These are phyloP conservation scores for Monosporascus sp. DNA, from an alignment of 2,329 filamentous ascomycete genomes.

Conservation along the genomic window DNA sequence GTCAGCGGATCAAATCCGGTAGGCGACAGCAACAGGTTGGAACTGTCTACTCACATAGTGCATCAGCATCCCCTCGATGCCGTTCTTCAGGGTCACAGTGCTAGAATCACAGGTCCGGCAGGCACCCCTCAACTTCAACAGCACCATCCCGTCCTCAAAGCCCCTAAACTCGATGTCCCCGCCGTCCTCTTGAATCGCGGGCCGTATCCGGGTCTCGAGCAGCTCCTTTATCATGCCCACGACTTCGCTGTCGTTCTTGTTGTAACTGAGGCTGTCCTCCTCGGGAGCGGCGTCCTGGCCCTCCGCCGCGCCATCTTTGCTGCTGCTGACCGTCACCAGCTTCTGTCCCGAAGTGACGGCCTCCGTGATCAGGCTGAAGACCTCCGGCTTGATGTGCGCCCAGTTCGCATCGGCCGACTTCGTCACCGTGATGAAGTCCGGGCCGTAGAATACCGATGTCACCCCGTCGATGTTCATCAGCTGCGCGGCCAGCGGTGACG, in stretches of 20 bases:
- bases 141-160: conserved; percentile 80
- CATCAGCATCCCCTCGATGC: conserved; percentile 98
- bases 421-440: conserved; percentile 94
- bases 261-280: conserved; percentile 71
- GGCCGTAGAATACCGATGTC: conserved; percentile 89
- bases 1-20: conserved; percentile 20
- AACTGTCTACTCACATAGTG: conserved; percentile 64
- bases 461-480: conserved; percentile 92
- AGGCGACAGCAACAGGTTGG: not conserved
- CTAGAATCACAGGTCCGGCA: conserved; percentile 96
- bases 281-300: conserved; percentile 35
- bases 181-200: conserved; percentile 94
- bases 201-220: conserved; percentile 88
- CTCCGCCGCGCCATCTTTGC: conserved; percentile 45
- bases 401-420: conserved; percentile 85
- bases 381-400: conserved; percentile 91
- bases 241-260: conserved; percentile 89
- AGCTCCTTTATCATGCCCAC: conserved; percentile 99
- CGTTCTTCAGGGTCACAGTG: conserved; percentile 94
- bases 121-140: conserved; percentile 82
- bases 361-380: conserved; percentile 93
- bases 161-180: conserved; percentile 95
- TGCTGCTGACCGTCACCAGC: conserved; percentile 68
- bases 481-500: conserved; percentile 84
- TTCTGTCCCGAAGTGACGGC: conserved; percentile 77